Conservation (phyloP, 2,329 filamentous ascomycete genomes). For the Sclerotiophoma versabilis region DNA sequence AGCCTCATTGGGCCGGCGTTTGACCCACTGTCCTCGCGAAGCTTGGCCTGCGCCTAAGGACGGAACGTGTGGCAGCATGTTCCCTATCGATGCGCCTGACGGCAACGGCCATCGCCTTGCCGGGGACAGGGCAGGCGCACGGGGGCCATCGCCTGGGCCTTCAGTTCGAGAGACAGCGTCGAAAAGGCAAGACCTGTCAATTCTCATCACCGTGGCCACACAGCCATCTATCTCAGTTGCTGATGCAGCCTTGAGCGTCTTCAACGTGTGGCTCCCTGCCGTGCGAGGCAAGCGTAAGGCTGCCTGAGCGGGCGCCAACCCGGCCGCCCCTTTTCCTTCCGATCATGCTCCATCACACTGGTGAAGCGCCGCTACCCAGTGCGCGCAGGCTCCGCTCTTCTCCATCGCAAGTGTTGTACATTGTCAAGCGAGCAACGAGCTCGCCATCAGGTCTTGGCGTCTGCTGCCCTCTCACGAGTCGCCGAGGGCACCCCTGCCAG, state of each 20-base stretch:
- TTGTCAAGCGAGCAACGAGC: constrained; percentile 11
- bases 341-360: constrained; percentile 22
- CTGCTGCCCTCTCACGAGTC: constrained; percentile 26
- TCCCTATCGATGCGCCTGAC: constrained; percentile 7
- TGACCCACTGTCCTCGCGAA: constrained; percentile 11
- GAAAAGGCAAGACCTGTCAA: not conserved
- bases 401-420: constrained; percentile 19
- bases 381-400: constrained; percentile 26
- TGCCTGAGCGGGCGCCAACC: constrained; percentile 27
- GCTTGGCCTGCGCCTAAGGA: constrained; percentile 15
- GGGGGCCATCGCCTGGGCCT: constrained; percentile 12
- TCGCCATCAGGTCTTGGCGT: constrained; percentile 22
- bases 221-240: not conserved
- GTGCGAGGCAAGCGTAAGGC: constrained; percentile 8
- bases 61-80: constrained; percentile 13
- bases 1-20: constrained; percentile 15
- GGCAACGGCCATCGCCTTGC: constrained; percentile 12
- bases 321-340: constrained; percentile 30
- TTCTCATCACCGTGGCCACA: not conserved
- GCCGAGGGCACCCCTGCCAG: constrained; percentile 29
- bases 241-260: not conserved
- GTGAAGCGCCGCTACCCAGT: constrained; percentile 30
- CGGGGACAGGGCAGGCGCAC: constrained; percentile 10
- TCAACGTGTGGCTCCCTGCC: constrained; percentile 1
- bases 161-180: constrained; percentile 6